Percentiles rank a stretch among this genome's conserved stretches.
phyloP scores from a whole-genome alignment of 139 green algal genomes.

The Haematococcus sp. region DNA sequence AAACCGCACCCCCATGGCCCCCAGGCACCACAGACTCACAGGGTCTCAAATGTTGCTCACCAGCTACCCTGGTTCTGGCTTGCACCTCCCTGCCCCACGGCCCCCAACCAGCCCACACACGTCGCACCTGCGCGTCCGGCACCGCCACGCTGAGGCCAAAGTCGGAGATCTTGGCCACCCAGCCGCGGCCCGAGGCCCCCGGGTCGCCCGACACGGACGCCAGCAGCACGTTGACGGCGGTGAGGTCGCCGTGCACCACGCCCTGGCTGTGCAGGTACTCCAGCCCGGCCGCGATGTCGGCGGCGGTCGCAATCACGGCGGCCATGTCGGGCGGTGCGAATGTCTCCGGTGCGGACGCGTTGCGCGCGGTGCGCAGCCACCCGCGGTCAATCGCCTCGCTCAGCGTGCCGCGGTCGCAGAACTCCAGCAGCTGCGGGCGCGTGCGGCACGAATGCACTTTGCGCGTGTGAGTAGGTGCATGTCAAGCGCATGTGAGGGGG shows the following conservation, averaged over 20 bases:
- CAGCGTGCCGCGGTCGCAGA: slow-evolving; percentile 39
- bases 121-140: background rate
- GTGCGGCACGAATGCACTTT: background rate
- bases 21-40: no score
- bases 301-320: slow-evolving; percentile 28
- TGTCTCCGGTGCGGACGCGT: background rate
- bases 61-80: no score
- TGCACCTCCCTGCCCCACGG: background rate
- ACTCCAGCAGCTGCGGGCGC: slow-evolving; percentile 32
- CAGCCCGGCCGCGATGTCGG: slow-evolving; percentile 35
- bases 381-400: slow-evolving; percentile 44
- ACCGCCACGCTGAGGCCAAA: slow-evolving; percentile 62
- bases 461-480: no score
- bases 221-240: slow-evolving; percentile 60
- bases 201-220: background rate
- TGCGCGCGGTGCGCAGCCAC: slow-evolving; percentile 32
- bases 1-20: no score
- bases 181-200: background rate
- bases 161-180: slow-evolving; percentile 50
- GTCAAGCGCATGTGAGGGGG: no score
- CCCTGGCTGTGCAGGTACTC: slow-evolving; percentile 45
- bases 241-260: slow-evolving; percentile 67
- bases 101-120: background rate
- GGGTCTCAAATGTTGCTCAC: no score
- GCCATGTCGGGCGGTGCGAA: slow-evolving; percentile 24